phyloP scores from a whole-genome alignment of 1,284 basidiomycete genomes.

The Austroboletus rostrupii region DNA sequence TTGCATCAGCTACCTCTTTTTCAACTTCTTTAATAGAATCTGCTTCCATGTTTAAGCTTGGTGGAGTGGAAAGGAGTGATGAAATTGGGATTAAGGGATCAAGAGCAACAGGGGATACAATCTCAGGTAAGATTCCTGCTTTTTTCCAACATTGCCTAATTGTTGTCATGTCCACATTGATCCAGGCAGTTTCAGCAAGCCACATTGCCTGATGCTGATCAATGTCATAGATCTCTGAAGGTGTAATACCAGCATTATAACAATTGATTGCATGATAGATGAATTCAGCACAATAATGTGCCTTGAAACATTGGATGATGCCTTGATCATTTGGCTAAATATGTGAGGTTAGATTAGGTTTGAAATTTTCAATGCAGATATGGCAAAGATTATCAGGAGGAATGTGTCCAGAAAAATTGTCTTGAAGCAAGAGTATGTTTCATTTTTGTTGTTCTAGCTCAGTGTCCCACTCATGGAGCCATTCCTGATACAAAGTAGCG shows the following conservation, averaged over 20 bases:
- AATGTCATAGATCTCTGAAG: slow-evolving; percentile 31
- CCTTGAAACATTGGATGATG: slow-evolving; percentile 5
- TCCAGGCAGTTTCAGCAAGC: slow-evolving; percentile 16
- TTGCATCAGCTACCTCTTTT: background rate
- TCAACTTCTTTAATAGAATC: background rate
- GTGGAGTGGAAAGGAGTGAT: background rate
- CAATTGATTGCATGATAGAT: background rate
- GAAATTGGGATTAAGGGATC: background rate
- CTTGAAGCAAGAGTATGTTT: background rate
- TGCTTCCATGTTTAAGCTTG: background rate
- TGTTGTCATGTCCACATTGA: background rate
- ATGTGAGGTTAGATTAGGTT: slow-evolving; percentile 1
- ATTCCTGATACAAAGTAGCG: background rate
- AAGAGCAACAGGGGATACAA: background rate
- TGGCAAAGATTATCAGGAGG: background rate
- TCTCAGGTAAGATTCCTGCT: slow-evolving; percentile 4
- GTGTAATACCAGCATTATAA: slow-evolving; percentile 27
- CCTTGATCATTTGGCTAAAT: slow-evolving; percentile 5
- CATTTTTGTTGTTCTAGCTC: background rate
- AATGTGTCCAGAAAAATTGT: slow-evolving; percentile 4
- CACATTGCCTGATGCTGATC: slow-evolving; percentile 33
- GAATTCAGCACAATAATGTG: background rate
- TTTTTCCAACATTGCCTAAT: slow-evolving; percentile 11
- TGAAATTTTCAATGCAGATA: background rate
- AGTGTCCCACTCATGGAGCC: background rate